Conservation (phyloP, 129 eudicot genomes). For the Sambucus nigra region DNA sequence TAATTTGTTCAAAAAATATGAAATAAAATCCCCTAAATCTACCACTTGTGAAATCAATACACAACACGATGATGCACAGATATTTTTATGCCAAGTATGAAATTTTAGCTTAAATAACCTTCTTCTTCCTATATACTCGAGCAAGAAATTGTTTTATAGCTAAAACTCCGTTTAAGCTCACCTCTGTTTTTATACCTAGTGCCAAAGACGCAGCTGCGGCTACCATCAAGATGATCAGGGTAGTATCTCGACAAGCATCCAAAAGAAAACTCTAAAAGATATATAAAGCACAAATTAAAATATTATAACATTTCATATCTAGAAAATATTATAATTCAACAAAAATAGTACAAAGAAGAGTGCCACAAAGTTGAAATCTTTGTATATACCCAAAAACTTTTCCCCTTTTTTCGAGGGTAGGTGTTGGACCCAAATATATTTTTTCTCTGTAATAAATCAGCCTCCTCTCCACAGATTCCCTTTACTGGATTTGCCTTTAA, state of each 20-base stretch:
- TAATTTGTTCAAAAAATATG: no score
- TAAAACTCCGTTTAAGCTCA: slow-evolving; percentile 10
- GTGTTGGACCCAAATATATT: slow-evolving; percentile 23
- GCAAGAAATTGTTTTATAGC: no score
- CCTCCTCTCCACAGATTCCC: slow-evolving; percentile 38
- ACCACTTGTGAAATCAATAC: neutral
- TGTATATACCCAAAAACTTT: slow-evolving; percentile 17
- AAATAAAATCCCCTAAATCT: no score
- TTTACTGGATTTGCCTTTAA: slow-evolving; percentile 29
- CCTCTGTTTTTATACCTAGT: slow-evolving; percentile 58
- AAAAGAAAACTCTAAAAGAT: slow-evolving; percentile 34
- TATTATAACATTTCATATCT: neutral
- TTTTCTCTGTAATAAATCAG: slow-evolving; percentile 20
- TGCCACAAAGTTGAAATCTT: neutral
- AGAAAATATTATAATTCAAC: neutral
- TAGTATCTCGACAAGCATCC: slow-evolving; percentile 55
- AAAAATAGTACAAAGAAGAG: neutral
- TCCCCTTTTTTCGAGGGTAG: slow-evolving; percentile 13
- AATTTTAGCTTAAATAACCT: neutral
- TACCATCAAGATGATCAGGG: slow-evolving; percentile 49
- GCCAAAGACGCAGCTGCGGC: slow-evolving; percentile 60
- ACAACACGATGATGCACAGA: neutral
- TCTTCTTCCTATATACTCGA: neutral
- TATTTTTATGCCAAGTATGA: neutral
- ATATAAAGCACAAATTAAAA: neutral